A percentile compares a stretch with the other conserved stretches of the same genome.
Evolutionary conservation across 129 eudicot species (phyloP).

Genomic region (carrot (Daucus carota)): DNA sequence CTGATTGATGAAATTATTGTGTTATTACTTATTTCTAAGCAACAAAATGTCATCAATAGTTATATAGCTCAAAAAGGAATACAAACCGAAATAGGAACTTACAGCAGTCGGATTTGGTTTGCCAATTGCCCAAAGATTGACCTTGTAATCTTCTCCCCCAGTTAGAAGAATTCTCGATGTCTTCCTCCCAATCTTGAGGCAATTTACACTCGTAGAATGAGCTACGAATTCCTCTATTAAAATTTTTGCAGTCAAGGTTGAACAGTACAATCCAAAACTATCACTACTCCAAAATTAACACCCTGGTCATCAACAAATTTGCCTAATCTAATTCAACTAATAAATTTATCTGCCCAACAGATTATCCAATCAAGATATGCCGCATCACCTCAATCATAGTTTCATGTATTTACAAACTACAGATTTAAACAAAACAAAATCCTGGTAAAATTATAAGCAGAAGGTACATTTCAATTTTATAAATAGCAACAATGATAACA

Average conservation of each 20-base stretch:
- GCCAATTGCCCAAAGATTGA: conserved; percentile 97
- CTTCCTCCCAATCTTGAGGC: conserved; percentile 89
- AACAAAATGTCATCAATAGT: neutral
- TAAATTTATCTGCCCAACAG: neutral
- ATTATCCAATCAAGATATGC: neutral
- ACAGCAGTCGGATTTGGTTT: conserved; percentile 93
- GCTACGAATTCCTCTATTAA: conserved; percentile 94
- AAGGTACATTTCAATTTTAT: neutral
- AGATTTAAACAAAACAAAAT: neutral
- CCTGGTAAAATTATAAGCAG: neutral
- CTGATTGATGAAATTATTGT: neutral
- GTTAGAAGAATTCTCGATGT: conserved; percentile 87
- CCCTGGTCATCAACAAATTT: neutral
- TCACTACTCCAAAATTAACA: neutral
- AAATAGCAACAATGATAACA: neutral
- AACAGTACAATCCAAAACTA: neutral
- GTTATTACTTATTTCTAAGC: neutral
- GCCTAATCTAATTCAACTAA: neutral
- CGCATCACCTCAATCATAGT: neutral
- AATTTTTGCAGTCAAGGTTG: conserved; percentile 20
- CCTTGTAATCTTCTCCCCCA: conserved; percentile 99
- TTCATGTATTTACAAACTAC: neutral
- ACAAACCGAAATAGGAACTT: conserved; percentile 14
- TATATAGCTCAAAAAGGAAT: neutral
- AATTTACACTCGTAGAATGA: conserved; percentile 84